Percentiles rank a stretch among this genome's conserved stretches.
Conservation (phyloP, 2,329 filamentous ascomycete species). For the Sporothrix sp. region DNA sequence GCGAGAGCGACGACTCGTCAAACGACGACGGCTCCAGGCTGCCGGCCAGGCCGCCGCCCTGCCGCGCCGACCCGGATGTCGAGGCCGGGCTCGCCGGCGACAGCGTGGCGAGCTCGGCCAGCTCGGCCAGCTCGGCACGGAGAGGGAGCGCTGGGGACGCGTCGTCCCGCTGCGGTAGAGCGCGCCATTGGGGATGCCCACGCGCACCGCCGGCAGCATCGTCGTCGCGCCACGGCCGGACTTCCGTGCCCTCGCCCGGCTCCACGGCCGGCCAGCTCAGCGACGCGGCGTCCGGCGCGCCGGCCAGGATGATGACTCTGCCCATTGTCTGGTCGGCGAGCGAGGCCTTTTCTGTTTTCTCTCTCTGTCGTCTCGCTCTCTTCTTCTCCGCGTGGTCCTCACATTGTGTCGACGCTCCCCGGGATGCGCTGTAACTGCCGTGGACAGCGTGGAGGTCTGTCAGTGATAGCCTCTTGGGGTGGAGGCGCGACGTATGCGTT, state of each 20-base stretch:
- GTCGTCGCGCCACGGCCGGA: slow-evolving; percentile 39
- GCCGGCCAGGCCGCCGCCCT: not conserved
- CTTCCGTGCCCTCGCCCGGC: slow-evolving; percentile 25
- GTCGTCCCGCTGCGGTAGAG: not conserved
- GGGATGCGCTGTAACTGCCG: too few species aligned
- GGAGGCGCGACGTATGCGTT: too few species aligned
- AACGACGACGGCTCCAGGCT: slow-evolving; percentile 34
- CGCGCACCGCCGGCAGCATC: slow-evolving; percentile 31
- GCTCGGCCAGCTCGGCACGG: not conserved
- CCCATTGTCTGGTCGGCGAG: slow-evolving; percentile 12
- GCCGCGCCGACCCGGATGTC: too few species aligned
- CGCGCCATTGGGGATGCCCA: not conserved
- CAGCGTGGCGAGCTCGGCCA: not conserved
- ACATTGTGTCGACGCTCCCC: too few species aligned
- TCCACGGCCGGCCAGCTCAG: slow-evolving; percentile 40
- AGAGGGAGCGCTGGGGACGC: too few species aligned
- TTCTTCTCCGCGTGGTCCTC: too few species aligned
- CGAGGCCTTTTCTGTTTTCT: too few species aligned
- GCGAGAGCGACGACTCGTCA: slow-evolving; percentile 25
- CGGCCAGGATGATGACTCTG: slow-evolving; percentile 30
- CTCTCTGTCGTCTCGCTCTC: too few species aligned
- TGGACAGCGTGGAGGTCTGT: too few species aligned
- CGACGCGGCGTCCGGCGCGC: slow-evolving; percentile 46
- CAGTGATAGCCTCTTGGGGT: too few species aligned
- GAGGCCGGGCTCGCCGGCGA: not conserved